Base-by-base conservation (phyloP, 352 stramenopile species). In the Phytophthora sp. region DNA sequence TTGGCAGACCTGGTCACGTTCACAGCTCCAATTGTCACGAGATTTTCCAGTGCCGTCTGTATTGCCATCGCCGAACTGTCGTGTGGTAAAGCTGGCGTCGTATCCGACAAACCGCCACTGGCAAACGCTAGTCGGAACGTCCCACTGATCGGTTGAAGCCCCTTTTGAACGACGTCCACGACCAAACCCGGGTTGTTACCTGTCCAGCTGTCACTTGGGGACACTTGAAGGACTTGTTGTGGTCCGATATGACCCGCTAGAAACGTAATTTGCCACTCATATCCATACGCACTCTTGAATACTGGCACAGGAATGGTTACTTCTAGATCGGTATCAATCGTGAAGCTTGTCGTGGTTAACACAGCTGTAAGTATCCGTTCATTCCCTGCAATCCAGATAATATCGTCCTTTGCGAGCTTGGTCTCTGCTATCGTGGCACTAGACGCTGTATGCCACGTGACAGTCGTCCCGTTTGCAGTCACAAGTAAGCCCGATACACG, bases 111-210 rank as follows among this genome's bases (percentile, higher is more conserved):
- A 7, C 75, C 84, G 13, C 67, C 71, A 24, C 71, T 89, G 1
- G 80, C 74, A 59, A 90, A 93, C 2, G 81, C 77, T 35, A 96
- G 83, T 5, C 79, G 61, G 47, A 99, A 98, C 4, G 80, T 97
- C 6, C 97, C 96, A 55, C 88, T 97, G 35, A 99, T 94, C 2
- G 96, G 95, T 41, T 94, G 80, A 7, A 98, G 31, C 7, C 96
- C 96, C 50, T 93, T 80, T 36, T 92, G 82, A 11, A 97, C 62
- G 1, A 80, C 83, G 7, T 86, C 66, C 12, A 96, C 76, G 39
- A 85, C 73, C 44, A 99, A 92, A 2, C 92, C 83, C 1, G 95
- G 85, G 63, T 98, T 98, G n/a, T 91, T 94, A 4, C 97, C 96
- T 0, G 88, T 75, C 96, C 96, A 99, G 12, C 88, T 97, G 49